Percentiles rank a stretch among this genome's conserved stretches.
These are phyloP conservation scores for Pouteria glomerata DNA, from an alignment of 148 eudicot species.

Conservation along the genomic window DNA sequence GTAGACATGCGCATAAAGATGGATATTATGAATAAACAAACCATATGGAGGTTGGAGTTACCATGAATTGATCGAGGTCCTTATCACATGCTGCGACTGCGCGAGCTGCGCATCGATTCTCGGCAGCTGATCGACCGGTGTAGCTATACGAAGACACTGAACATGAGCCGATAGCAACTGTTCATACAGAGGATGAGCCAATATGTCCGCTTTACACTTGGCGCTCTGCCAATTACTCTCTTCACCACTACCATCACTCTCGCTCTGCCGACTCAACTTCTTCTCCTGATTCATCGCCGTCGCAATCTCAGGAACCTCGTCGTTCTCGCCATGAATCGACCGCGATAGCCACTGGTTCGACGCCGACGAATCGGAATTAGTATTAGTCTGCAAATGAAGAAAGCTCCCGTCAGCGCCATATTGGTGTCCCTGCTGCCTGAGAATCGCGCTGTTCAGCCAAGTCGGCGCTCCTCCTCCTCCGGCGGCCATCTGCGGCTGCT, in stretches of 20 bases:
- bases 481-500: not conserved
- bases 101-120: slow-evolving; percentile 82
- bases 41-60: slow-evolving; percentile 8
- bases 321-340: slow-evolving; percentile 11
- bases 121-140: slow-evolving; percentile 92
- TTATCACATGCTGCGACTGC: slow-evolving; percentile 72
- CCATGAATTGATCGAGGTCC: slow-evolving; percentile 95
- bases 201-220: slow-evolving; percentile 60
- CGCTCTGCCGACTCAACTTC: slow-evolving; percentile 8
- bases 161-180: slow-evolving; percentile 82
- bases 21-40: not conserved
- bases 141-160: slow-evolving; percentile 70
- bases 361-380: slow-evolving; percentile 30
- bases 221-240: slow-evolving; percentile 40
- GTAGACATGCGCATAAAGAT: not conserved
- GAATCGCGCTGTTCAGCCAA: slow-evolving; percentile 49
- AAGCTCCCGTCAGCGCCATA: slow-evolving; percentile 18
- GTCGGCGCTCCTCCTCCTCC: slow-evolving; percentile 20
- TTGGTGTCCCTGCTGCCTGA: slow-evolving; percentile 21
- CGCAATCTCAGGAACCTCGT: slow-evolving; percentile 16
- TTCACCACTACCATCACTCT: slow-evolving; percentile 15
- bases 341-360: slow-evolving; percentile 31
- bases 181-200: slow-evolving; percentile 74
- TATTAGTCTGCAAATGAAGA: slow-evolving; percentile 28
- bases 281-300: slow-evolving; percentile 14